Evolutionary conservation across 2,329 filamentous ascomycete genomes (phyloP), one percentile per base, ranked within the genome.

Genomic region (Alternaria infectoria): DNA sequence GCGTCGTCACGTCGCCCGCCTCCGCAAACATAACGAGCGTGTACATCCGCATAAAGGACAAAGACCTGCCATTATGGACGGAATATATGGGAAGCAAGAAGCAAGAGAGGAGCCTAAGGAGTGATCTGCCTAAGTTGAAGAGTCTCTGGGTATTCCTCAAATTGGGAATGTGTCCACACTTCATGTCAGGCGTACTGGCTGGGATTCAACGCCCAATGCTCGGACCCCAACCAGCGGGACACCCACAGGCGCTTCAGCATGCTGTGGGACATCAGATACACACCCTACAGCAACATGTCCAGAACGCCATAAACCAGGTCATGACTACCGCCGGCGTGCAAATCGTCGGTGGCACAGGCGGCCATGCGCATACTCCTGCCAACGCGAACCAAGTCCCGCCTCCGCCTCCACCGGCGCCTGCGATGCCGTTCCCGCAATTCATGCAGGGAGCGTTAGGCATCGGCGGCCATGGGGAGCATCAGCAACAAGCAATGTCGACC

Each of bases 31-130:
- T 80, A 12, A 69, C 69, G 26, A 71, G 67, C 10, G 74, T 80
- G 5, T 77, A 74, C 61, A 72, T 81, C 28, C 75, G 77, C 28
- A 76, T 81, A 47, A 74, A 74, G 43, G 77, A 80, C 46, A 74
- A 74, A 36, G 79, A 81, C 52, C 65, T 81, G 30, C 67, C 74
- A 23, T 66, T 80, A 28, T 81, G 79, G 79, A 78, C 75, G 2
- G 61, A 57, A 13, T 81, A 81, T 59, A 69, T 81, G 19, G 72
- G 75, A n/a, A 77, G 74, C 45, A 74, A 66, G 47, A 70, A 62
- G 15, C 30, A 49, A 19, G 71, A 73, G 15, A 70, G 79, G 36
- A 78, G 75, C 26, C 65, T 81, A 36, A 71, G 69, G 36, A 57
- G 56, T 21, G 79, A 81, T 61, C 64, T 80, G 56, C 79, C 79